A percentile compares a stretch with the other conserved stretches of the same genome.
phyloP scores from a whole-genome alignment of 345 rosid genomes.

The Jatropha curcas region DNA sequence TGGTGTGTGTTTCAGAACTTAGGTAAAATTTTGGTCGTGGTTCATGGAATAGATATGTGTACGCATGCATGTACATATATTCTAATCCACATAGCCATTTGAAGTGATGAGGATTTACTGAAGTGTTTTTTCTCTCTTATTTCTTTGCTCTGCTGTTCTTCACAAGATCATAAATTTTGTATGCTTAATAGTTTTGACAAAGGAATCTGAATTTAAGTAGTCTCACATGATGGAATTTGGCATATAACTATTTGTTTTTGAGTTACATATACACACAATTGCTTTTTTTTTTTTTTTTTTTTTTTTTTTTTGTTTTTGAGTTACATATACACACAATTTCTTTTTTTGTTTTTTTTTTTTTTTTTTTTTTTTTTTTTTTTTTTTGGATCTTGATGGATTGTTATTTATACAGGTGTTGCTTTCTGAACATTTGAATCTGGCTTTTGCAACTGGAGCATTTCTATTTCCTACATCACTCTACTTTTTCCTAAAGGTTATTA shows the following conservation, averaged over 20 bases:
- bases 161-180: not conserved
- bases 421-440: slow-evolving; percentile 52
- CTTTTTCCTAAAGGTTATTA: slow-evolving; percentile 81
- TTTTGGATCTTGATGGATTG: no score
- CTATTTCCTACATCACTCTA: slow-evolving; percentile 77
- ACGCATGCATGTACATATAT: not conserved
- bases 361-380: not conserved
- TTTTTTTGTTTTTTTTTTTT: not conserved
- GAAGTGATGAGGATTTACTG: not conserved
- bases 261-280: not conserved
- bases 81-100: not conserved
- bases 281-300: not conserved
- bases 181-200: not conserved
- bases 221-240: not conserved
- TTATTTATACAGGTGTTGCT: slow-evolving; percentile 77
- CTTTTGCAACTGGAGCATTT: slow-evolving; percentile 80
- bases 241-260: not conserved
- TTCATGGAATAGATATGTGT: not conserved
- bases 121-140: not conserved
- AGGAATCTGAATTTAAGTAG: not conserved
- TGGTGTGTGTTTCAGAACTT: not conserved
- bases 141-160: not conserved
- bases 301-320: not conserved
- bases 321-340: not conserved
- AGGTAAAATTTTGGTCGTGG: not conserved